Conservation (phyloP, 192 early-diverging fungal species). For the Gonapodya sp. region DNA sequence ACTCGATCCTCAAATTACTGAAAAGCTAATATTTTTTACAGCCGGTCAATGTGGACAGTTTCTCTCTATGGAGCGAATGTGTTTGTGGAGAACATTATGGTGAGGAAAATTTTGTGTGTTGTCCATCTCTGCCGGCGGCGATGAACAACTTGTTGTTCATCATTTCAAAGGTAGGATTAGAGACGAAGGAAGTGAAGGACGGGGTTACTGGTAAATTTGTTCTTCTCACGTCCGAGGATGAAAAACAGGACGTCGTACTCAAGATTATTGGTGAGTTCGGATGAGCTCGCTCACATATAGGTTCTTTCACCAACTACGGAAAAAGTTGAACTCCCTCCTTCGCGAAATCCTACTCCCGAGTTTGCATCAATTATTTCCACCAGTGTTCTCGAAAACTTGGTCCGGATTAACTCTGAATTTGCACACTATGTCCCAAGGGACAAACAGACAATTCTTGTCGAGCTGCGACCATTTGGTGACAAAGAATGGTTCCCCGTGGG, state of each 20-base stretch:
- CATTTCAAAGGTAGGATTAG: conserved; percentile 22
- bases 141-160: background rate
- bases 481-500: conserved; percentile 21
- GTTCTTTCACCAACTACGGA: too few species aligned
- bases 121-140: background rate
- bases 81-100: conserved; percentile 32
- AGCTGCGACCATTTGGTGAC: conserved; percentile 22
- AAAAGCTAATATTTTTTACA: too few species aligned
- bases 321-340: background rate
- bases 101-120: background rate
- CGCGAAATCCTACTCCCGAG: background rate
- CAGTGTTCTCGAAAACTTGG: conserved; percentile 10
- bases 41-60: conserved; percentile 25
- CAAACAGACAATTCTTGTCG: conserved; percentile 21
- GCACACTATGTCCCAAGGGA: conserved; percentile 27
- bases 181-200: conserved; percentile 15
- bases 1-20: too few species aligned
- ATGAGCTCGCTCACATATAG: background rate
- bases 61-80: conserved; percentile 31
- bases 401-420: conserved; percentile 24
- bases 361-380: background rate
- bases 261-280: background rate
- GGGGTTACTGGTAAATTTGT: conserved; percentile 31
- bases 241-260: conserved; percentile 13
- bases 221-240: conserved; percentile 16